phyloP scores from a whole-genome alignment of 371 early-diverging fungal species.

The Mucor piriformis region DNA sequence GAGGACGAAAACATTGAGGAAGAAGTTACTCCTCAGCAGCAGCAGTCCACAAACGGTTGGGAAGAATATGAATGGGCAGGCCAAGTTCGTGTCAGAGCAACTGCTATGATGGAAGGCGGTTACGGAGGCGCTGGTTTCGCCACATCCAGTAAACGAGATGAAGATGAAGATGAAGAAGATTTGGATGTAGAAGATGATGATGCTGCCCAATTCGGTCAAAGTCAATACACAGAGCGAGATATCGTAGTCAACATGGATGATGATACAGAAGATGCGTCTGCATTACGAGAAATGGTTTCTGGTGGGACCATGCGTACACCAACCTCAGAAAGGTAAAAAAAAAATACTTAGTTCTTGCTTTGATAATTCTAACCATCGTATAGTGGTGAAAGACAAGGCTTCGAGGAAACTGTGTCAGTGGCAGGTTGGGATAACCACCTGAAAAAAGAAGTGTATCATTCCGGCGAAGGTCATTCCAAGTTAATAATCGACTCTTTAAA shows the following conservation, averaged over 20 bases:
- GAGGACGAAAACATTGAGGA: constrained; percentile 3
- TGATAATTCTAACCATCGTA: too few species aligned
- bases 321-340: constrained; percentile 9
- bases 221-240: constrained; percentile 75
- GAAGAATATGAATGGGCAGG: constrained; percentile 89
- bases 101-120: constrained; percentile 85
- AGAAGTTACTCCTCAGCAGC: background rate
- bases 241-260: constrained; percentile 53
- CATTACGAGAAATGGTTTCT: constrained; percentile 52
- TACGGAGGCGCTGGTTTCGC: constrained; percentile 63
- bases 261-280: constrained; percentile 54
- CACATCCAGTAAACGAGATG: constrained; percentile 47
- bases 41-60: constrained; percentile 38
- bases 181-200: constrained; percentile 82
- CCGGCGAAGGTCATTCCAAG: constrained; percentile 47
- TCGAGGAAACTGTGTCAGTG: constrained; percentile 44
- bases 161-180: constrained; percentile 74
- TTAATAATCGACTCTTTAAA: constrained; percentile 81
- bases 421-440: constrained; percentile 31
- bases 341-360: too few species aligned
- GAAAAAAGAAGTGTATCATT: constrained; percentile 8
- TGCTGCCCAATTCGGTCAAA: constrained; percentile 68
- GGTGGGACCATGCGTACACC: constrained; percentile 30
- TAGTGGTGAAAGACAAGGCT: constrained; percentile 28
- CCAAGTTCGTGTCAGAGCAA: constrained; percentile 78